Base-by-base conservation (phyloP, 139 green algal species). In the Microglena sp. region DNA sequence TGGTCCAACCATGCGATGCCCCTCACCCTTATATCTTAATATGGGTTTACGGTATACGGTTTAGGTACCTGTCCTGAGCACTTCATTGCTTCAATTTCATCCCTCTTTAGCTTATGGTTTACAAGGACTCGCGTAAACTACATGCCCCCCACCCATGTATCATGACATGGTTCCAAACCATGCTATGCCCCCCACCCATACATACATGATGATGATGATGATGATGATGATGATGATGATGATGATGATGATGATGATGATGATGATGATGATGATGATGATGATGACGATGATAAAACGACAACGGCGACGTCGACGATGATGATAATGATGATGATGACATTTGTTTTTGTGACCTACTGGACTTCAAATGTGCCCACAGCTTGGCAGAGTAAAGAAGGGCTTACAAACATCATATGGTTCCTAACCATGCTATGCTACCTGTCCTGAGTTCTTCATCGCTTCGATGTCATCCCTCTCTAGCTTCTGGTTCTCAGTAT, bases 401-500 rank as follows among this genome's bases (percentile, higher is more conserved):
- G 50, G 21, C 11, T 11, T 27, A 59, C 15, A 50, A 11, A 50
- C 40, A 54, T 28, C 27, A 33, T 34, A 24, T 55, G 27, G n/a
- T 2, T 32, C 54, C 64, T 70, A 66, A 55, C 74, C 1, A n/a
- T 22, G 29, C 34, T 64, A 57, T 44, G 3, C 63, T 44, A 83
- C 79, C 79, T 81, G 83, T 46, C 69, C 81, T 5, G 63, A 62
- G 2, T 28, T 26, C 60, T 79, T 78, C 35, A 89, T 59, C 31
- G 57, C 75, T 6, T 68, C 73, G 44, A 90, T 87, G 11, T 89
- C 72, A 8, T 81, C 71, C 0, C 74, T 44, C 0, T 60, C 79
- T 0, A 90, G 75, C 44, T 65, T 68, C 58, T 92, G 86, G 64
- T 85, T 86, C 28, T 55, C 70, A 0, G 50, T 60, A 29, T 79